phyloP scores from a whole-genome alignment of 345 rosid genomes.

The Triadica sebifera region DNA sequence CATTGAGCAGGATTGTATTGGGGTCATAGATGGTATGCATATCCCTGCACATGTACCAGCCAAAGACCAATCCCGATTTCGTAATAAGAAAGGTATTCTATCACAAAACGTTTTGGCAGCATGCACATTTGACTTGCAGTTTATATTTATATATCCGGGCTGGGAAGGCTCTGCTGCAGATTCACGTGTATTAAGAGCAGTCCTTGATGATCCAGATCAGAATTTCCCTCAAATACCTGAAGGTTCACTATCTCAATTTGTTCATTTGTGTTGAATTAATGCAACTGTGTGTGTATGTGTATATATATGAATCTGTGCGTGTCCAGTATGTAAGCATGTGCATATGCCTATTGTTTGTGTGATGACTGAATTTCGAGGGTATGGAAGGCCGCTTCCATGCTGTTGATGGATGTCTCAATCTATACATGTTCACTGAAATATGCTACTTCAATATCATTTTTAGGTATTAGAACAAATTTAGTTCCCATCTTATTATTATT shows the following conservation, averaged over 20 bases:
- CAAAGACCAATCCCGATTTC: conserved; percentile 73
- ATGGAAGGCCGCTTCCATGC: neutral
- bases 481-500: neutral
- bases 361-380: neutral
- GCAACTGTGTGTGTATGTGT: neutral
- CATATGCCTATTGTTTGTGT: neutral
- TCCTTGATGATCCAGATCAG: conserved; percentile 71
- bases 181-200: conserved; percentile 73
- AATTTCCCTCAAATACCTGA: conserved; percentile 68
- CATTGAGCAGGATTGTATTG: conserved; percentile 64
- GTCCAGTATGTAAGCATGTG: neutral
- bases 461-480: neutral
- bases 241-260: conserved; percentile 38
- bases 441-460: conserved; percentile 1
- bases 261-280: neutral
- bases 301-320: neutral
- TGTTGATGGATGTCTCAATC: neutral
- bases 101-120: conserved; percentile 79
- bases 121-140: conserved; percentile 71
- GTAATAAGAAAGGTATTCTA: conserved; percentile 58
- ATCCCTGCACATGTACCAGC: conserved; percentile 74
- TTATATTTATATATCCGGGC: conserved; percentile 71
- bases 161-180: conserved; percentile 84
- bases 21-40: conserved; percentile 69
- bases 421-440: neutral